Evolutionary conservation across 768 basidiomycete genomes (phyloP), one percentile per base, ranked within the genome.

Genomic region (Lepiota subincarnata): DNA sequence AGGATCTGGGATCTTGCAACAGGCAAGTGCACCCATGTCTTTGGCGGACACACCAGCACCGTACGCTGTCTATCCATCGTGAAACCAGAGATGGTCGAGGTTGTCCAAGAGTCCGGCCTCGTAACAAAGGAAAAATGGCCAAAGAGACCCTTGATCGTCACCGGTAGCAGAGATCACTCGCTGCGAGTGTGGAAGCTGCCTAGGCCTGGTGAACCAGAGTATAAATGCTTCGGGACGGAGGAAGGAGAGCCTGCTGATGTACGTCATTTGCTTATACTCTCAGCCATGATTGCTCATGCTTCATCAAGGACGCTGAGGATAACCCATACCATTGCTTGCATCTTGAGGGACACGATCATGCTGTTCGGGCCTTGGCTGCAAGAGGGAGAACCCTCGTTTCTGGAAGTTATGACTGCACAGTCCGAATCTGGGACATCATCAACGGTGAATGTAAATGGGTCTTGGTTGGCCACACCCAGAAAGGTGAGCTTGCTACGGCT

Each of bases 1-100:
- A 78, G 94, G 45, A 88, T 95, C 36, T 97, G 93, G 94, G 86
- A 95, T 63, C 74, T 96, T 34, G 69, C 79, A 35, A 86, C 80
- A 4, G 89, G 90, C 1, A 75, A 78, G 42, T 94, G 93, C 66
- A 92, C 89, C 3, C 96, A 98, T 69, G 84, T 92, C n/a, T 98
- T 98, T 68, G 87, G 92, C 34, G 96, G 96, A 0, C 96, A 99
- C 69, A 97, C 92, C 22, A 92, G 89, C 63, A 99, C 96, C 0
- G 95, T 99, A 20, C 82, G 96, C 42, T 98, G 96, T 70, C 76
- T 99, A 6, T 89, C 95, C 37, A 96, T 99, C 57, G 90, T 98
- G 50, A 92, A 95, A 64, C 96, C 96, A 0, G 93, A 94, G 63
- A 79, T 82, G 77, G 77, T 94, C 7, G 85, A 89, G 56, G 79